phyloP scores from a whole-genome alignment of 805 yeast genomes.

The Cyberlindnera galapagoensis region DNA sequence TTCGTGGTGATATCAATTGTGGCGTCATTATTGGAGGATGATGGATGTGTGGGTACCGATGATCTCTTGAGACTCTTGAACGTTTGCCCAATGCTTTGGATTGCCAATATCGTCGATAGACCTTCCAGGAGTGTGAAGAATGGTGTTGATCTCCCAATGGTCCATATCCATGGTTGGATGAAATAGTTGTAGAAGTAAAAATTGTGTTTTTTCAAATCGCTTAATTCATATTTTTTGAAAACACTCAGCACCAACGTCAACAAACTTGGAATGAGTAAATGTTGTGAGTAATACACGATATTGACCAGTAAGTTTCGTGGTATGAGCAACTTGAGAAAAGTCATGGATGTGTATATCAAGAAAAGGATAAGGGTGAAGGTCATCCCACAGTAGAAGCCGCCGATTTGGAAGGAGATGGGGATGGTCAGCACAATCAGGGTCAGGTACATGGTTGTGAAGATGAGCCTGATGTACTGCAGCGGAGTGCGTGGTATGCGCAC shows the following conservation, averaged over 20 bases:
- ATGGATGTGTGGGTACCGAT: too few relatives aligned
- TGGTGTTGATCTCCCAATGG: constrained; percentile 78
- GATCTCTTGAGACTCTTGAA: constrained; percentile 59
- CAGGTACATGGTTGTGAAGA: constrained; percentile 56
- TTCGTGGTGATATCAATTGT: too few relatives aligned
- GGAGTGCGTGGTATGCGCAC: too few relatives aligned
- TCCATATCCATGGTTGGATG: constrained; percentile 62
- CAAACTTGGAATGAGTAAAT: constrained; percentile 74
- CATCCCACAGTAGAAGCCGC: constrained; percentile 86
- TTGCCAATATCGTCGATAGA: constrained; percentile 82
- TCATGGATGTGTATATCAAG: constrained; percentile 59
- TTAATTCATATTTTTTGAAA: constrained; percentile 32
- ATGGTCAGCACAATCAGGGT: constrained; percentile 70
- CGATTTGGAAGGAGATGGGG: constrained; percentile 90
- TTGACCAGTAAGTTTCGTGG: constrained; percentile 27
- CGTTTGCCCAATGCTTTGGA: constrained; percentile 87
- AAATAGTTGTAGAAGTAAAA: constrained; percentile 28
- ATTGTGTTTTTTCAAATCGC: constrained; percentile 17
- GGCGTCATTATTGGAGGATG: too few relatives aligned
- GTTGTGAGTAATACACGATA: constrained; percentile 71
- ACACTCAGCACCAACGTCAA: constrained; percentile 61
- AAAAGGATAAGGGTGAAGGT: constrained; percentile 74
- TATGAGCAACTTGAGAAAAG: constrained; percentile 59
- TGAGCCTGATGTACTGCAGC: constrained; percentile 16
- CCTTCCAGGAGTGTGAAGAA: constrained; percentile 88